phyloP scores from a whole-genome alignment of 2,329 filamentous ascomycete species.

The Westerdykella aurantiaca region DNA sequence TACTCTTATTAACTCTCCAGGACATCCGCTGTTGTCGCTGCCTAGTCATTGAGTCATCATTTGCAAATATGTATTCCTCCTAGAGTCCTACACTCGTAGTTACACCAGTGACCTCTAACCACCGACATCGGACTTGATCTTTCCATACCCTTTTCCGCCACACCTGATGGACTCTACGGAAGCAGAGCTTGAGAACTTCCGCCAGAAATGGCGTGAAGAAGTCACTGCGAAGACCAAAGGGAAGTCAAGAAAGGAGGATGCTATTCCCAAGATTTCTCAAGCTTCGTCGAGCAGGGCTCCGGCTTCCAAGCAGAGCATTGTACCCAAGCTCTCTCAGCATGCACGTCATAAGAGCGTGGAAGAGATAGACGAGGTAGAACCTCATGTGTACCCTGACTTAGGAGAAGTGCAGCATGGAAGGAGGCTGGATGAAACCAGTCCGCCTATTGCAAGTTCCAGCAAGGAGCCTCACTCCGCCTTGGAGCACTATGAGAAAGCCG shows the following conservation, averaged over 20 bases:
- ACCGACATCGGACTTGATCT: constrained; percentile 25
- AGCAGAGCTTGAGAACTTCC: constrained; percentile 77
- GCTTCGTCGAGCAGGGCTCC: constrained; percentile 20
- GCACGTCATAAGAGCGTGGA: constrained; percentile 25
- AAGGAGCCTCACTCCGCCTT: constrained; percentile 67
- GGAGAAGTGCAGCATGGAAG: constrained; percentile 43
- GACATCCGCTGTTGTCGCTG: too few species aligned
- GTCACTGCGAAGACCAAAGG: constrained; percentile 51
- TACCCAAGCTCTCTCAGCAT: constrained; percentile 18
- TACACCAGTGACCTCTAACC: constrained; percentile 2
- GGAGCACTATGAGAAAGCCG: constrained; percentile 88
- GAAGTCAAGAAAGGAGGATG: constrained; percentile 14
- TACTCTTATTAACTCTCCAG: neutral
- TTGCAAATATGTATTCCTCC: constrained; percentile 15
- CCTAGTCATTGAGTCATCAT: too few species aligned
- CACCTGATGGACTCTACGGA: constrained; percentile 34
- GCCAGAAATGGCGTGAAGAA: constrained; percentile 79
- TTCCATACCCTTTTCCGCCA: constrained; percentile 20
- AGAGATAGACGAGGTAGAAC: constrained; percentile 38
- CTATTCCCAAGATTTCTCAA: constrained; percentile 5
- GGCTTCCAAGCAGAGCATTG: constrained; percentile 18
- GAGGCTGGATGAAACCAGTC: constrained; percentile 40
- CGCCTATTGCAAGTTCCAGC: constrained; percentile 24
- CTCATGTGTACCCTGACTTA: constrained; percentile 42
- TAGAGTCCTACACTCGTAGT: neutral